These are phyloP conservation scores for Stagonosporopsis vannaccii DNA, from an alignment of 2,329 filamentous ascomycete species.

Conservation along the genomic window DNA sequence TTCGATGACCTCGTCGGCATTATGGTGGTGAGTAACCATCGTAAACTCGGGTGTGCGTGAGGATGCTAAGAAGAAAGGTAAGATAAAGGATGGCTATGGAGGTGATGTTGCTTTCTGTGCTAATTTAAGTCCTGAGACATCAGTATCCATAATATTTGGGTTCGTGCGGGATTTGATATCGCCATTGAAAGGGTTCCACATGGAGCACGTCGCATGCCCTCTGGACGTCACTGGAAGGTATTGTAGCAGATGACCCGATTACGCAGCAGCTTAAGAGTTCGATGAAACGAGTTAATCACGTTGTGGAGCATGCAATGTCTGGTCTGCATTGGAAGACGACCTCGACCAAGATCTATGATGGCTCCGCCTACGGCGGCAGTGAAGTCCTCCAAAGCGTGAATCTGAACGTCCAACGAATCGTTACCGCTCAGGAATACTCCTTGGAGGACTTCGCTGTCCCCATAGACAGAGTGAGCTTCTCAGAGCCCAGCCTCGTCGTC, in stretches of 20 bases:
- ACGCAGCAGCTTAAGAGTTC: too few species aligned
- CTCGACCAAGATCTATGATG: too few species aligned
- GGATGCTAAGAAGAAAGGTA: background rate
- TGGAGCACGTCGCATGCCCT: too few species aligned
- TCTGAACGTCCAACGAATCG: too few species aligned
- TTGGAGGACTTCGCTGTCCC: background rate
- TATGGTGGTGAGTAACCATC: conserved; percentile 1
- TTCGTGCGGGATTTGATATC: conserved; percentile 4
- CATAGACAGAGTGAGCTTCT: background rate
- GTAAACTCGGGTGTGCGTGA: background rate
- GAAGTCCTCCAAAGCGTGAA: background rate
- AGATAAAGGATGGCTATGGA: background rate
- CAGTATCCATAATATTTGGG: background rate
- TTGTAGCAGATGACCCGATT: too few species aligned
- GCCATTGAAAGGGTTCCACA: background rate
- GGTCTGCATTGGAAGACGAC: background rate
- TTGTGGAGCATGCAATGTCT: background rate
- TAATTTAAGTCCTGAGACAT: background rate
- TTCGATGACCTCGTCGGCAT: background rate
- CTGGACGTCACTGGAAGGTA: too few species aligned
- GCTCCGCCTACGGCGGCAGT: background rate
- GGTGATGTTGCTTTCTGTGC: background rate
- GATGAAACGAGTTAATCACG: too few species aligned
- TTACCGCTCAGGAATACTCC: background rate
- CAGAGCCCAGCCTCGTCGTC: background rate